phyloP scores from a whole-genome alignment of 768 basidiomycete species.

The Tephrocybe sp. region DNA sequence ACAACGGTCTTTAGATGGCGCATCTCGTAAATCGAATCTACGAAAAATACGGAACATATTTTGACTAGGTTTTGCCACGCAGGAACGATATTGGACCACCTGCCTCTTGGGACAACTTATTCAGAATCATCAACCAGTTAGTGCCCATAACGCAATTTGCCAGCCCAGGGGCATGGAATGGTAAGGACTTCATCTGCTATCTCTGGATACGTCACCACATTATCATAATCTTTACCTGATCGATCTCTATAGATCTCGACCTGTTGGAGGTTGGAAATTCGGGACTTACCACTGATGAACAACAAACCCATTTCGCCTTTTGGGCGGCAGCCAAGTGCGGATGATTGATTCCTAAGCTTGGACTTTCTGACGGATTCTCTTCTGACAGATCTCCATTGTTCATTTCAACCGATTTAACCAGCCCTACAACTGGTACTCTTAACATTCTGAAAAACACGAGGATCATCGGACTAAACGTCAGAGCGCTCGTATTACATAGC shows the following conservation, averaged over 20 bases:
- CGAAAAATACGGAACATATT: neutral
- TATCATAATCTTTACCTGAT: constrained; percentile 2
- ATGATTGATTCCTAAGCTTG: neutral
- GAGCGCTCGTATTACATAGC: constrained; percentile 9
- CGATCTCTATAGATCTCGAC: constrained; percentile 38
- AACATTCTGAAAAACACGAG: constrained; percentile 37
- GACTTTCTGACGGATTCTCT: neutral
- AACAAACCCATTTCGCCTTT: constrained; percentile 47
- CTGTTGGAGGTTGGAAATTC: constrained; percentile 51
- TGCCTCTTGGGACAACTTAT: constrained; percentile 42
- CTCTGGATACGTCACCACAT: too few species aligned
- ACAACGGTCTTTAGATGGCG: constrained; percentile 29
- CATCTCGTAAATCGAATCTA: constrained; percentile 33
- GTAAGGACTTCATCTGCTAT: constrained; percentile 16
- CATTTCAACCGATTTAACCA: constrained; percentile 41
- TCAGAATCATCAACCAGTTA: constrained; percentile 49
- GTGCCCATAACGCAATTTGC: constrained; percentile 51
- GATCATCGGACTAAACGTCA: constrained; percentile 42
- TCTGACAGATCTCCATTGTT: constrained; percentile 35
- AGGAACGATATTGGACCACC: constrained; percentile 49
- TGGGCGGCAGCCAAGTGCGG: constrained; percentile 50
- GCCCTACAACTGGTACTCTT: constrained; percentile 28
- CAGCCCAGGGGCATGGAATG: constrained; percentile 42
- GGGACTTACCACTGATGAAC: constrained; percentile 38
- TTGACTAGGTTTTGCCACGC: neutral